These are phyloP conservation scores for Fusarium siculi DNA, from an alignment of 2,329 filamentous ascomycete genomes.

Conservation along the genomic window DNA sequence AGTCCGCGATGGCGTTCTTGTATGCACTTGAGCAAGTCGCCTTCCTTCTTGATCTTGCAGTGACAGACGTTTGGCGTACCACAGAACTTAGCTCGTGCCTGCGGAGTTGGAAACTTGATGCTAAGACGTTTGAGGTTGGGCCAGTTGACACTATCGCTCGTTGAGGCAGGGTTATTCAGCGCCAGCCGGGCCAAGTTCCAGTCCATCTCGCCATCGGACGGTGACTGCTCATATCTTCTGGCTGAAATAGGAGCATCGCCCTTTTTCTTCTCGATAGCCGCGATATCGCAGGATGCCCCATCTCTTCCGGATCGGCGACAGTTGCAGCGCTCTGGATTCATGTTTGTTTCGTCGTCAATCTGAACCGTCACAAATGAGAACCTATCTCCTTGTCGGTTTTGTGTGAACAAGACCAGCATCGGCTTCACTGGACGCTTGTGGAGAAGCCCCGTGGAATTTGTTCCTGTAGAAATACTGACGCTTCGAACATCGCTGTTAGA, in stretches of 20 bases:
- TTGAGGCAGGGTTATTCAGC: slow-evolving; percentile 42
- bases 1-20: slow-evolving; percentile 42
- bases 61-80: slow-evolving; percentile 45
- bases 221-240: slow-evolving; percentile 42
- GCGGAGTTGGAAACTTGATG: slow-evolving; percentile 43
- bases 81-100: slow-evolving; percentile 40
- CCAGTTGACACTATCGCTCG: slow-evolving; percentile 32
- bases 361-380: slow-evolving; percentile 47
- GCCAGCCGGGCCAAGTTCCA: slow-evolving; percentile 49
- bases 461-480: slow-evolving; percentile 40
- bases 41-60: slow-evolving; percentile 42
- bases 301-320: slow-evolving; percentile 45
- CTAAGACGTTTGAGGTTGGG: slow-evolving; percentile 46
- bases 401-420: slow-evolving; percentile 50
- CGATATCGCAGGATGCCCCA: slow-evolving; percentile 39
- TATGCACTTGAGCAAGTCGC: slow-evolving; percentile 41
- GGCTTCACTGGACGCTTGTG: slow-evolving; percentile 48
- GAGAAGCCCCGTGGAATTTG: slow-evolving; percentile 44
- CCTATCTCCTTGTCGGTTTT: slow-evolving; percentile 31
- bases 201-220: slow-evolving; percentile 25
- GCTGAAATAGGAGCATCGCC: slow-evolving; percentile 42
- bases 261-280: slow-evolving; percentile 44
- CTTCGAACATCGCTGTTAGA: slow-evolving; percentile 41
- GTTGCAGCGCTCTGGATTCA: slow-evolving; percentile 50
- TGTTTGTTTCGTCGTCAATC: slow-evolving; percentile 47